Evolutionary conservation across 2,329 filamentous ascomycete species (phyloP), one percentile per base, ranked within the genome.

Genomic region (Blumeria hordei): DNA sequence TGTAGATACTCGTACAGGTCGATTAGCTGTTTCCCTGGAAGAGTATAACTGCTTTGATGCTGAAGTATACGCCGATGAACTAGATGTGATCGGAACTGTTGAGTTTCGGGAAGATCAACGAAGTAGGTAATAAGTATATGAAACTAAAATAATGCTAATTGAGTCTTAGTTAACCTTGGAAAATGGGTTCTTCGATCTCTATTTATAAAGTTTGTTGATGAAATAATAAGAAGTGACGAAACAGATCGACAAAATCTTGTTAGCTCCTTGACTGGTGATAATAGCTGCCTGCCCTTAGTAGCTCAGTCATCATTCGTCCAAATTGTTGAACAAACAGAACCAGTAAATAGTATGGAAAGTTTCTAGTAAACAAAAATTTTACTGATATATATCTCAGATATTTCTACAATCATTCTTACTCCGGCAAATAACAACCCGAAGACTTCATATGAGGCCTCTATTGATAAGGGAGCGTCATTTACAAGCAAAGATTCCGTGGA

Each of bases 31-130:
- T 3, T 82, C 93, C 16, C 69, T 98, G 16, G 92, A 98, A 64
- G 86, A 88, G 43, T 93, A 92, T 63, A 93, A 93, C 61, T 95
- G 88, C 66, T 98, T 98, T 62, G 92, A 98, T 68, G 92, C 88
- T 14, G 92, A 98, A 64, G 84, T 94, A 67, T 98, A 98, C 66
- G 90, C 88, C 0, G 92, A 98, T 65, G 88, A 96, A 68, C 71
- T 93, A 37, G 73, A 80, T 43, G 62, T 90, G 55, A 76, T 83
- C 10, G 81, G 87, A 58, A 72, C 77, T n/a, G 72, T 84, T 16
- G 82, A 88, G 11, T 94, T 94, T 64, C 75, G 83, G 56, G 90
- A 96, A 62, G 92, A 98, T 62, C 90, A 96, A 69, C 79, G 92
- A 70, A 94, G 85, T 90, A 75, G 64, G 80, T 67, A 3, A 11